phyloP scores from a whole-genome alignment of 2,329 filamentous ascomycete genomes.

The Pleoardoris graminearum region DNA sequence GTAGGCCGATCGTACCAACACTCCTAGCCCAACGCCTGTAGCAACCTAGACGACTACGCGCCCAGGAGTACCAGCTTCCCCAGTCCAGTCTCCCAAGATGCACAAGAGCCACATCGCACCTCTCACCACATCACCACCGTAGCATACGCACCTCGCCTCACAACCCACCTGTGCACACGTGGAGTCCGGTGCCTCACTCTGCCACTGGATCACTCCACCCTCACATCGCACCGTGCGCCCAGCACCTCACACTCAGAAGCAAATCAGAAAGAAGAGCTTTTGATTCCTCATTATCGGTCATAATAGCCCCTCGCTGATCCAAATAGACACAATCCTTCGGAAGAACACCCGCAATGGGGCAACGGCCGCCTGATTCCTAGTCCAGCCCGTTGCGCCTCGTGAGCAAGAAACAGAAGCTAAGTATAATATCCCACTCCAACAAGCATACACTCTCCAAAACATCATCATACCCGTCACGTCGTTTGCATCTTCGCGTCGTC shows the following conservation, averaged over 20 bases:
- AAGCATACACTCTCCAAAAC: conserved; percentile 25
- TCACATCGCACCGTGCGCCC: background rate
- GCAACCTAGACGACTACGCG: conserved; percentile 4
- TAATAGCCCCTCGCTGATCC: conserved; percentile 27
- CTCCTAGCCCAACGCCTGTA: background rate
- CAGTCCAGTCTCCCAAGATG: too few relatives aligned
- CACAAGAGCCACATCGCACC: background rate
- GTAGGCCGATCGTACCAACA: background rate
- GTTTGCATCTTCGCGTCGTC: conserved; percentile 35
- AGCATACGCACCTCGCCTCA: background rate
- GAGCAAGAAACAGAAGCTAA: conserved; percentile 25
- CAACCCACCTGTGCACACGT: background rate
- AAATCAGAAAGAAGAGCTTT: conserved; percentile 41
- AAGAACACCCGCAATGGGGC: conserved; percentile 15
- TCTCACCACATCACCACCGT: background rate
- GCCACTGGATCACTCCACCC: background rate
- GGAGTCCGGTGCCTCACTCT: background rate
- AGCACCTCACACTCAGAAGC: background rate
- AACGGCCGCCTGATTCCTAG: conserved; percentile 15
- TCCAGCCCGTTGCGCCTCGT: conserved; percentile 18
- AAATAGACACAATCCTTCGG: conserved; percentile 32
- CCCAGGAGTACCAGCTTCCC: background rate
- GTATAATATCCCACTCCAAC: conserved; percentile 18
- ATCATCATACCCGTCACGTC: conserved; percentile 33
- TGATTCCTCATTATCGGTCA: conserved; percentile 46